A percentile compares a stretch with the other conserved stretches of the same genome.
phyloP scores from a whole-genome alignment of 2,329 filamentous ascomycete species.

The Blastomyces emzantsi region DNA sequence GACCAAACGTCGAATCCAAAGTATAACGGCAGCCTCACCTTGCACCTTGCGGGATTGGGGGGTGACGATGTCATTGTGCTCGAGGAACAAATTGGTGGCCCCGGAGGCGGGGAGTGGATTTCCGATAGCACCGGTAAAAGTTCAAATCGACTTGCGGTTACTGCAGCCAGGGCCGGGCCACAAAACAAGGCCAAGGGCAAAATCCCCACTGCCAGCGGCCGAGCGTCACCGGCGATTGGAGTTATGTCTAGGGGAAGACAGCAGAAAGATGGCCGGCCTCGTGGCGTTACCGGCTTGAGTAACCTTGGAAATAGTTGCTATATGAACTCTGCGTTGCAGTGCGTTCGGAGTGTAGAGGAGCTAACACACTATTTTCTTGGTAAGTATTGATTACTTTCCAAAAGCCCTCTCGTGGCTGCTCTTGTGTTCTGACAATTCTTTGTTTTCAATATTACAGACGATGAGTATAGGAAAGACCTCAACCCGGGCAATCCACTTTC shows the following conservation, averaged over 20 bases:
- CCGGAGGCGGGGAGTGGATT: constrained; percentile 47
- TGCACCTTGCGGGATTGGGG: constrained; percentile 59
- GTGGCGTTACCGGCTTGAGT: constrained; percentile 71
- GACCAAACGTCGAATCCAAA: constrained; percentile 67
- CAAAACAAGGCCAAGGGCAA: constrained; percentile 34
- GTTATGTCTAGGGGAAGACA: constrained; percentile 61
- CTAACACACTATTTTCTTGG: constrained; percentile 81
- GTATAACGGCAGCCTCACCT: constrained; percentile 60
- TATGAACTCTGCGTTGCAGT: constrained; percentile 97
- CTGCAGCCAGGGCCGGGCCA: constrained; percentile 29
- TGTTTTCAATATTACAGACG: constrained; percentile 31
- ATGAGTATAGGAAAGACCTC: constrained; percentile 67
- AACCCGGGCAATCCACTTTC: constrained; percentile 80
- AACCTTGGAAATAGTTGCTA: constrained; percentile 98
- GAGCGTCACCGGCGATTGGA: constrained; percentile 54
- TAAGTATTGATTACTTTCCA: constrained; percentile 25
- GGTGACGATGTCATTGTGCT: constrained; percentile 70
- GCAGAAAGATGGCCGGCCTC: constrained; percentile 58
- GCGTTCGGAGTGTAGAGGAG: constrained; percentile 86
- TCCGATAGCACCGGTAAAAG: constrained; percentile 41
- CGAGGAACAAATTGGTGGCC: constrained; percentile 60
- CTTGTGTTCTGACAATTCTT: background rate
- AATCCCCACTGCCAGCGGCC: constrained; percentile 46
- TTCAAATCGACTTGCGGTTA: constrained; percentile 43
- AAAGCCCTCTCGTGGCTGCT: background rate